Conservation (phyloP, 352 stramenopile species). For the Pythium myriotylum region DNA sequence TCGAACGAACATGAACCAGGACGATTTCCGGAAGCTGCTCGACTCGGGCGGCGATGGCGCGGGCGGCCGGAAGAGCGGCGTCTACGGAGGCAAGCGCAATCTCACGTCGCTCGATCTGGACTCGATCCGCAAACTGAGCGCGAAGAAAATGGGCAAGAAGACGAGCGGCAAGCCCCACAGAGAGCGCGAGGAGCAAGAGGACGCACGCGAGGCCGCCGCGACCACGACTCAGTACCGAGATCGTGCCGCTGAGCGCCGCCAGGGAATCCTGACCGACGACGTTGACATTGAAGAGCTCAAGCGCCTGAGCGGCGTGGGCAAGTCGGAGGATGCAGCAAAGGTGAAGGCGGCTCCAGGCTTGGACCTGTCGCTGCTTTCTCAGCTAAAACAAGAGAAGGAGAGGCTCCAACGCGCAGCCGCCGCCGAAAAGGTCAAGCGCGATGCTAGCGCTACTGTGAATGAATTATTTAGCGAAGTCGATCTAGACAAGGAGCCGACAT, state of each 20-base stretch:
- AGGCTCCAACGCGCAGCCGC: slow-evolving; percentile 43
- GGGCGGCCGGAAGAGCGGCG: slow-evolving; percentile 6
- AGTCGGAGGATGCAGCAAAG: slow-evolving; percentile 82
- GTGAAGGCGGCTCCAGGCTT: slow-evolving; percentile 87
- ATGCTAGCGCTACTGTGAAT: background rate
- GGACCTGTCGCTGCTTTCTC: slow-evolving; percentile 85
- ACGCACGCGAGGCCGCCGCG: background rate
- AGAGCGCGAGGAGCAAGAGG: slow-evolving; percentile 10
- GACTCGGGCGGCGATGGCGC: slow-evolving; percentile 26
- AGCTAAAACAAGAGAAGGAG: slow-evolving; percentile 82
- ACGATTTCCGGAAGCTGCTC: slow-evolving; percentile 75
- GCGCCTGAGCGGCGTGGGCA: slow-evolving; percentile 24
- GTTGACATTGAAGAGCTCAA: slow-evolving; percentile 50
- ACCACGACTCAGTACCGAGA: slow-evolving; percentile 53
- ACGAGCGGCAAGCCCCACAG: slow-evolving; percentile 50
- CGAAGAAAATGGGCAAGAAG: slow-evolving; percentile 63
- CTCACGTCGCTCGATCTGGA: slow-evolving; percentile 53
- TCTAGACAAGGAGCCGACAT: slow-evolving; percentile 34
- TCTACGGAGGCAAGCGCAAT: slow-evolving; percentile 55
- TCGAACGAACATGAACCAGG: slow-evolving; percentile 60
- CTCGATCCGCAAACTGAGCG: slow-evolving; percentile 49
- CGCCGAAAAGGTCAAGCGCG: slow-evolving; percentile 30
- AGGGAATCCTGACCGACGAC: slow-evolving; percentile 34
- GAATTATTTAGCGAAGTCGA: slow-evolving; percentile 26
- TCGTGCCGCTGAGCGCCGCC: slow-evolving; percentile 65